Conservation (phyloP, 2,329 filamentous ascomycete species). For the Penicillium psychrosexuale region DNA sequence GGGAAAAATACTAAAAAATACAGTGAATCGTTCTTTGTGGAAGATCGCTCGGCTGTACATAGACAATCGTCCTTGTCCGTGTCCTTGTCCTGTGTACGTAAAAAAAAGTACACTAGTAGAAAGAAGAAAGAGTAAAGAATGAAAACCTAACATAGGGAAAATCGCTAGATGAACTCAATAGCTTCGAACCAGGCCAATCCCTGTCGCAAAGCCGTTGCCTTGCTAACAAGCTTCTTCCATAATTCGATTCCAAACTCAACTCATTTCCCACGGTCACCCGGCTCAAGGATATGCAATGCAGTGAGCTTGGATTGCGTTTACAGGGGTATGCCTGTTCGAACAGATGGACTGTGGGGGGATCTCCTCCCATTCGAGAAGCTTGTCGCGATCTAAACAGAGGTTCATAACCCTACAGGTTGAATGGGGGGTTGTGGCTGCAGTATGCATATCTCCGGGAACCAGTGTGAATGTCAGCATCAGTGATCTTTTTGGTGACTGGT, state of each 20-base stretch:
- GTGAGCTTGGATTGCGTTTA: neutral
- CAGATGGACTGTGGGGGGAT: constrained; percentile 2
- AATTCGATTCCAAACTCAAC: neutral
- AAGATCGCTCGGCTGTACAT: neutral
- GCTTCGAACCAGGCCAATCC: neutral
- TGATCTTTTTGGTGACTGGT: neutral
- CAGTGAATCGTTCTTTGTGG: neutral
- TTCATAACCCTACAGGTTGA: constrained; percentile 2
- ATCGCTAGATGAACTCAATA: neutral
- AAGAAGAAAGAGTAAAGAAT: too few species aligned
- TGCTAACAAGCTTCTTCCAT: constrained; percentile 11
- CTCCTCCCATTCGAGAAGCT: constrained; percentile 9
- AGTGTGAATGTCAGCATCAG: neutral
- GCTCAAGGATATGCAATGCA: neutral
- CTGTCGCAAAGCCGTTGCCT: neutral
- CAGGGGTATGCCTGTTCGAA: constrained; percentile 9
- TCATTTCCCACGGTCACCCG: neutral
- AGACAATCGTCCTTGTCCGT: neutral
- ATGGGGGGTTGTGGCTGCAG: constrained; percentile 1
- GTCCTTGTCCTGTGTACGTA: neutral
- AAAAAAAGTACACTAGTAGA: neutral
- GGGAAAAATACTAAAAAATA: neutral
- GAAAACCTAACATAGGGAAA: neutral
- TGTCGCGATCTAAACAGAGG: constrained; percentile 6
- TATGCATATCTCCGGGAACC: constrained; percentile 2